Percentiles rank a stretch among this genome's conserved stretches.
phyloP scores from a whole-genome alignment of 1,284 basidiomycete genomes.

The Cerrena zonata region DNA sequence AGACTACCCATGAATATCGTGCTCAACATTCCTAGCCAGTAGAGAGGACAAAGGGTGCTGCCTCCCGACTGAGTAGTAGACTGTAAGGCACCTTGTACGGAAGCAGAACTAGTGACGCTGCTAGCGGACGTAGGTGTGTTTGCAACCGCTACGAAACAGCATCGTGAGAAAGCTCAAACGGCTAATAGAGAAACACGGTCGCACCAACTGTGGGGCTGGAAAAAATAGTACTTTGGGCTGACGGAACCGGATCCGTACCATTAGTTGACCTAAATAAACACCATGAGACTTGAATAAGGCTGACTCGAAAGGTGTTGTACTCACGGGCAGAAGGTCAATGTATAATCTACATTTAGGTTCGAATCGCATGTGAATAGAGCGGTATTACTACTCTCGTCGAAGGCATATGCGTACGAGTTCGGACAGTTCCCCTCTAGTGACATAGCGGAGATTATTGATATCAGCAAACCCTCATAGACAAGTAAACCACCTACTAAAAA shows the following conservation, averaged over 20 bases:
- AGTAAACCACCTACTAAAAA: conserved; percentile 22
- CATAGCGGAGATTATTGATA: not conserved
- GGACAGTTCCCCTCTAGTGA: conserved; percentile 43
- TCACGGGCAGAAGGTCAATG: conserved; percentile 43
- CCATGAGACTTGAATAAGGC: too few relatives aligned
- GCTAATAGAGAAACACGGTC: not conserved
- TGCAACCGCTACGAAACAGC: not conserved
- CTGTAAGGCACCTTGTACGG: not conserved
- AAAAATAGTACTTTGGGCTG: not conserved
- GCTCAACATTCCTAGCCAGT: too few relatives aligned
- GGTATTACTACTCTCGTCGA: conserved; percentile 41
- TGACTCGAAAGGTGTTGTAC: not conserved
- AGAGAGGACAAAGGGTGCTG: too few relatives aligned
- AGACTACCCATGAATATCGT: too few relatives aligned
- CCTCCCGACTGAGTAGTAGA: too few relatives aligned
- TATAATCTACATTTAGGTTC: conserved; percentile 37
- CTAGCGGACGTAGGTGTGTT: too few relatives aligned
- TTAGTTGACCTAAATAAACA: not conserved
- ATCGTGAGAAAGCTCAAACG: not conserved
- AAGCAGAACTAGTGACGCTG: not conserved
- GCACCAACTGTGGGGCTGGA: not conserved
- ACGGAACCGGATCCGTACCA: not conserved
- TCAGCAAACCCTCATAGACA: not conserved
- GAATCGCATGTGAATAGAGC: conserved; percentile 43
- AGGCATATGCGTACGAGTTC: conserved; percentile 46